Conservation (phyloP, 2,329 filamentous ascomycete species). For the Fusarium pseudograminearum region DNA sequence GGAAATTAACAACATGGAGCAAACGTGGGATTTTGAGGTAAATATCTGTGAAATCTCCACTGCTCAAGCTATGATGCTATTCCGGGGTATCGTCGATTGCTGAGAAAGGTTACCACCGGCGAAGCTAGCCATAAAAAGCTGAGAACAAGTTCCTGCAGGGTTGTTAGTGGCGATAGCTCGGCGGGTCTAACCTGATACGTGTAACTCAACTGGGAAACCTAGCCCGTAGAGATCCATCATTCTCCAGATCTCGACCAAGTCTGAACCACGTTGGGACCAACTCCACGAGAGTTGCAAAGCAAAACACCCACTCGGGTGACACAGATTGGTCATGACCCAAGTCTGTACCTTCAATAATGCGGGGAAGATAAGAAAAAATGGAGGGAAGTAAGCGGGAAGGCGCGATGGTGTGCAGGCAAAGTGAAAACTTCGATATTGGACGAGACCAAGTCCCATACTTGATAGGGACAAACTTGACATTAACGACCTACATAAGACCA, state of each 20-base stretch:
- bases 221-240: constrained; percentile 35
- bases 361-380: constrained; percentile 31
- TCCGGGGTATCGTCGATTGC: constrained; percentile 6
- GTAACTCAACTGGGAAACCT: constrained; percentile 38
- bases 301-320: constrained; percentile 38
- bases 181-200: constrained; percentile 42
- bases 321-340: constrained; percentile 42
- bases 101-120: constrained; percentile 27
- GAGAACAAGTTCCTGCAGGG: background rate
- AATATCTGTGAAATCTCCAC: constrained; percentile 35
- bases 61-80: constrained; percentile 38
- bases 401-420: constrained; percentile 14
- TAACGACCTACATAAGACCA: constrained; percentile 34
- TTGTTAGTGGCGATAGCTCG: constrained; percentile 11
- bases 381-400: constrained; percentile 13
- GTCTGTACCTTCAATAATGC: constrained; percentile 25
- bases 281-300: constrained; percentile 33
- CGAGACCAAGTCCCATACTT: background rate
- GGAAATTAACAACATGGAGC: constrained; percentile 33
- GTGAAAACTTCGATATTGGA: constrained; percentile 14
- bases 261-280: constrained; percentile 32
- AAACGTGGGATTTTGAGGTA: constrained; percentile 31
- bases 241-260: constrained; percentile 42
- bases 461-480: constrained; percentile 11
- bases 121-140: constrained; percentile 26